A percentile compares a stretch with the other conserved stretches of the same genome.
Conservation (phyloP, 495 filamentous ascomycete genomes). For the Cenococcum geophilum region DNA sequence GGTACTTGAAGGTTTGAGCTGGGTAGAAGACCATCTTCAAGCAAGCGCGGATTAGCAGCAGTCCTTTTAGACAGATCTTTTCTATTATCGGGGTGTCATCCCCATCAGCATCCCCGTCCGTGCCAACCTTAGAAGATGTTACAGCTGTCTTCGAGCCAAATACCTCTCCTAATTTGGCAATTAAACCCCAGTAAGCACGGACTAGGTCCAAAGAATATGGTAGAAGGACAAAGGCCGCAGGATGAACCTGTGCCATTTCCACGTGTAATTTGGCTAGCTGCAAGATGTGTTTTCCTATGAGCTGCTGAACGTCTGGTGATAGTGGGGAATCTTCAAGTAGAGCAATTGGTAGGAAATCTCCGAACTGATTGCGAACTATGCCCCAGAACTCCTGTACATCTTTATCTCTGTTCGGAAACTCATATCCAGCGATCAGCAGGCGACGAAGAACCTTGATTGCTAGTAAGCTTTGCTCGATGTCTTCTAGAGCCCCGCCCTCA, state of each 20-base stretch:
- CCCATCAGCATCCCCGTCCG: constrained; percentile 48
- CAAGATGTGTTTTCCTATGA: constrained; percentile 76
- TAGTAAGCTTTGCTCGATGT: constrained; percentile 67
- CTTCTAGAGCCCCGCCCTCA: constrained; percentile 52
- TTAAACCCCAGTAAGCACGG: constrained; percentile 74
- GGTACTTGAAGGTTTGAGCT: constrained; percentile 72
- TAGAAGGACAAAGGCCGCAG: constrained; percentile 72
- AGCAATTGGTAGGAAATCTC: constrained; percentile 54
- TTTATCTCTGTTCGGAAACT: constrained; percentile 68
- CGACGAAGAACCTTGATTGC: constrained; percentile 74
- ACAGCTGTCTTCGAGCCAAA: constrained; percentile 49
- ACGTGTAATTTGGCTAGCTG: constrained; percentile 90
- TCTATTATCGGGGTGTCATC: constrained; percentile 58
- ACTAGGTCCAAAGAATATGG: constrained; percentile 70
- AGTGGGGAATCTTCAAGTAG: constrained; percentile 47
- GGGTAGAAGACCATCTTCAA: constrained; percentile 77
- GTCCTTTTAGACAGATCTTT: constrained; percentile 68
- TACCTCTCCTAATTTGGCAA: constrained; percentile 64
- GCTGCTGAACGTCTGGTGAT: constrained; percentile 38
- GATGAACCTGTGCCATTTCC: constrained; percentile 68
- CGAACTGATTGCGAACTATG: constrained; percentile 62
- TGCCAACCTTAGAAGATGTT: constrained; percentile 40
- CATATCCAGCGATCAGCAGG: constrained; percentile 73
- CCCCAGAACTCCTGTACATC: constrained; percentile 74
- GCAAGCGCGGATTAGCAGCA: constrained; percentile 77